Conservation (phyloP, 163 green algal genomes). For the Volvox carteri region DNA sequence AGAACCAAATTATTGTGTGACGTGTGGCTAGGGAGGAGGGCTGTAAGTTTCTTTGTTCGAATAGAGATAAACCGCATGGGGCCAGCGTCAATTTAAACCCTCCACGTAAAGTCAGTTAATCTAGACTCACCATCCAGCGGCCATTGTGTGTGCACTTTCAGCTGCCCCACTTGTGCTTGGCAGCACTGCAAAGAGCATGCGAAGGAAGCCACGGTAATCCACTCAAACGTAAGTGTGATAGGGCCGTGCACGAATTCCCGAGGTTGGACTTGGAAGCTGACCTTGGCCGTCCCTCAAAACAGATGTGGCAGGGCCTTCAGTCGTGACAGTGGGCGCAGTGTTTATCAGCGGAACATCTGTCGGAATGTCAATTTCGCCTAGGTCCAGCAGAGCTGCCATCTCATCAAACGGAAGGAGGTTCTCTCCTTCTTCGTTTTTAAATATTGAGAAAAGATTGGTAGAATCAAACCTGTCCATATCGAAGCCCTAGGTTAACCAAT, state of each 20-base stretch:
- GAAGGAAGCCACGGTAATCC: too few species aligned
- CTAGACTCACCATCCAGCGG: slow-evolving; percentile 6
- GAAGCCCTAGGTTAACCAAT: neutral
- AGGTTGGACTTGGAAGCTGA: neutral
- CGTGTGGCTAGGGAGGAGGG: too few species aligned
- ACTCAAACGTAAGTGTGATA: too few species aligned
- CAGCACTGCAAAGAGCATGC: neutral
- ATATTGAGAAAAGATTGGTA: neutral
- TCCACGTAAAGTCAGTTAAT: neutral
- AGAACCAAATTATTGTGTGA: neutral
- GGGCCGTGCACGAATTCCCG: too few species aligned
- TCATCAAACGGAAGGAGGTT: slow-evolving; percentile 48
- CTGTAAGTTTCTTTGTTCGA: too few species aligned
- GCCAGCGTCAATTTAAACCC: too few species aligned
- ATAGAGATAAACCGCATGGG: too few species aligned
- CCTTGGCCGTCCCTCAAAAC: neutral
- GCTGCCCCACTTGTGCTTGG: slow-evolving; percentile 14
- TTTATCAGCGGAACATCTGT: neutral
- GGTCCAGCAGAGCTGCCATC: neutral
- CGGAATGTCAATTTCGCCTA: neutral
- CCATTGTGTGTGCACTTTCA: slow-evolving; percentile 23
- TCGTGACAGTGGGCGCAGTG: neutral
- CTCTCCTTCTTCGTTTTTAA: slow-evolving; percentile 33
- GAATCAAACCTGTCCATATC: slow-evolving; percentile 32
- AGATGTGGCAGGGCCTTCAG: neutral